Evolutionary conservation across 2,329 filamentous ascomycete species (phyloP), one percentile per base, ranked within the genome.

Genomic region (Colletotrichum camelliae): DNA sequence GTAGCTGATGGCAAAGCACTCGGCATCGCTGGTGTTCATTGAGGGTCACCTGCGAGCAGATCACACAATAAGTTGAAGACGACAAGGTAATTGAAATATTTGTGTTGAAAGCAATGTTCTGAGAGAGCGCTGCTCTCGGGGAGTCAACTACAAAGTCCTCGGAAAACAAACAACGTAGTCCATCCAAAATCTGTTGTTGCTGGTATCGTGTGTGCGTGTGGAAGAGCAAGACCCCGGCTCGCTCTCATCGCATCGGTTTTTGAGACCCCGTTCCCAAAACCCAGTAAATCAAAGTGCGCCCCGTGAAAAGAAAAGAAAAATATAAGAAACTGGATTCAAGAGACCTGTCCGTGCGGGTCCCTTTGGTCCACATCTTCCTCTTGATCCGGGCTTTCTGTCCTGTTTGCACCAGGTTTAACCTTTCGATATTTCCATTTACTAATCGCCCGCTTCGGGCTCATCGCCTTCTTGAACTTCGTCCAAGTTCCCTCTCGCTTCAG

Each of bases 381-480:
- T 13, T 75, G 68, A 12, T 67, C 64, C 12, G 70, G 73, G 12
- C 58, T 70, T 9, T 73, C 72, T 15, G 69, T n/a, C 43, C 64
- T 24, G 16, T 29, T 16, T 7, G 21, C 16, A 9, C 29, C 64
- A 48, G 72, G 62, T n/a, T 75, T 60, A 5, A 75, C 73, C 33
- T 75, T 75, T 7, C 73, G 73, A 48, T 75, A 75, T 12, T 57
- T 57, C 73, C 73, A 75, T 62, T 75, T 75, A 21, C 73, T 75
- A 21, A 75, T 75, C 3, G 73, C 73, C 8, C 73, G 52, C 27
- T n/a, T 67, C 27, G 73, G 73, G n/a, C 69, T 75, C 73, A 75
- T 75, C 7, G 73, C 73, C 64, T 75, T 75, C 35, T 75, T 75
- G 57, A 75, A 68, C 55, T 73, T 75, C 16, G 61, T 75, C 73